Evolutionary conservation across 106 monocot species (phyloP), one percentile per base, ranked within the genome.

Genomic region (Amphibolis antarctica): DNA sequence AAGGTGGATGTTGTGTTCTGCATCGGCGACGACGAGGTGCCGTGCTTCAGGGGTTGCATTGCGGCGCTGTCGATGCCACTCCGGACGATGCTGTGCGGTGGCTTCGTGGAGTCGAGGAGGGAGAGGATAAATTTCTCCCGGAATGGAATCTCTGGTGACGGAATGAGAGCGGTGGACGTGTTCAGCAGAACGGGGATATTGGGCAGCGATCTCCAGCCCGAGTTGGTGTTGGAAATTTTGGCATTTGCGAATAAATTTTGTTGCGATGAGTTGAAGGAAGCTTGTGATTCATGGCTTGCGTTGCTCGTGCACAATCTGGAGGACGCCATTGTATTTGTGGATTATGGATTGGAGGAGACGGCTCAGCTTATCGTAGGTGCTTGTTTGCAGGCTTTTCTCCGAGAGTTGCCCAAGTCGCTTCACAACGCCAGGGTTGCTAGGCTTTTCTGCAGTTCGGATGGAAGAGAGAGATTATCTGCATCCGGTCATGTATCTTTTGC

Each of bases 301-400:
- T 55, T 76, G 12, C 62, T 88, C 50, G 76, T 91, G 10, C 60
- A 71, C 23, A 56, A 62, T 46, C 22, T 70, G 6, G 85, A 98
- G 42, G 98, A 98, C 45, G 90, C 98, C 0, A 54, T 83, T 26
- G 69, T 81, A 44, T 73, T 98, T 15, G 69, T 91, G 47, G 91
- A 98, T 25, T 78, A 80, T 29, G 98, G 77, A 9, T 67, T 98
- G 12, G 82, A 87, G 56, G 91, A 91, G 82, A 73, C 78, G 3
- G 75, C 98, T 0, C 74, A 85, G 46, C 61, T 85, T 12, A 66
- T 98, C 22, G 84, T 88, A 11, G 91, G 78, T 30, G 74, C 98
- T 9, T 98, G 98, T 76, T 70, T 98, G 24, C 98, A 98, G 68
- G 72, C 78, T 9, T 91, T 98, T 76, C 85, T 98, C 25, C 64